phyloP scores from a whole-genome alignment of 441 rosid species.

The Erodium trifolium region DNA sequence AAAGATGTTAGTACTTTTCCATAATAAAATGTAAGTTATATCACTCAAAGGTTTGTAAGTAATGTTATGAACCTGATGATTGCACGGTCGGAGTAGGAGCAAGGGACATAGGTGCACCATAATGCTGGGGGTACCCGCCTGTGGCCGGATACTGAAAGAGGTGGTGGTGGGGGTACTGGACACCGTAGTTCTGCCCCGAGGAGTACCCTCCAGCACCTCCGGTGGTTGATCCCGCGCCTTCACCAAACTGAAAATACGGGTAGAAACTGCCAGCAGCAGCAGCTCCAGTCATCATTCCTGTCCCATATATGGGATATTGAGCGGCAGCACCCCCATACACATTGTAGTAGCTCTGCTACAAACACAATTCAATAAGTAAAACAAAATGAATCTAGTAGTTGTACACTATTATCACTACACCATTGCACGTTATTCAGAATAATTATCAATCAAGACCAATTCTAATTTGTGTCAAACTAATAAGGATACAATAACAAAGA shows the following conservation, averaged over 20 bases:
- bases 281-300: conserved; percentile 44
- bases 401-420: too few species aligned
- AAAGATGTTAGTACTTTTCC: conserved; percentile 42
- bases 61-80: conserved; percentile 43
- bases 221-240: conserved; percentile 50
- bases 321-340: conserved; percentile 72
- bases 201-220: conserved; percentile 40
- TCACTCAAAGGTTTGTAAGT: too few species aligned
- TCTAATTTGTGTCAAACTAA: too few species aligned
- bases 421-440: too few species aligned
- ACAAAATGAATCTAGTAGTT: too few species aligned
- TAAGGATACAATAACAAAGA: too few species aligned
- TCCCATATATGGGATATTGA: conserved; percentile 69
- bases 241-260: conserved; percentile 69
- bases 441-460: too few species aligned
- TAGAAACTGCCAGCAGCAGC: conserved; percentile 42
- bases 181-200: conserved; percentile 33
- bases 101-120: conserved; percentile 65
- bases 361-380: not conserved
- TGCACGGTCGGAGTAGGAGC: conserved; percentile 66
- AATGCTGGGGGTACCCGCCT: conserved; percentile 57
- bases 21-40: not conserved
- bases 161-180: conserved; percentile 59
- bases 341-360: conserved; percentile 65
- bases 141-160: conserved; percentile 59